Conservation (phyloP, 1,139 yeast genomes). For the Pichia sp. region DNA sequence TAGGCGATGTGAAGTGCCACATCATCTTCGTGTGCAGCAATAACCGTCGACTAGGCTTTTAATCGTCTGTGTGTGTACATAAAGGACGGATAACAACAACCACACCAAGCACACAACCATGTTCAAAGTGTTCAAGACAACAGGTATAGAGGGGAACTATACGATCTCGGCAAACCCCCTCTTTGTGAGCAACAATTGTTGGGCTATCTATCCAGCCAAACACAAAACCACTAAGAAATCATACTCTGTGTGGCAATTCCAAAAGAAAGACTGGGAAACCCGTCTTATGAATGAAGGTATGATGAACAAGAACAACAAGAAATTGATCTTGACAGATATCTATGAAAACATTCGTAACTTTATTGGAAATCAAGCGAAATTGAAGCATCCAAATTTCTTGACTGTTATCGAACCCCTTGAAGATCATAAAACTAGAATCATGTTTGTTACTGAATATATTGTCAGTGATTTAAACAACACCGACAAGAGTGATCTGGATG, state of each 20-base stretch:
- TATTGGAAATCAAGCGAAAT: constrained; percentile 68
- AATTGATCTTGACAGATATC: constrained; percentile 30
- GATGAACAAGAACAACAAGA: constrained; percentile 35
- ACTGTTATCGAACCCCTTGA: constrained; percentile 86
- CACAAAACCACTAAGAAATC: constrained; percentile 53
- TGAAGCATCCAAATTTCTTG: constrained; percentile 85
- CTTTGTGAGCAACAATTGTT: constrained; percentile 69
- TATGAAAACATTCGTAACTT: constrained; percentile 47
- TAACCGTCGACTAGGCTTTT: too few relatives aligned
- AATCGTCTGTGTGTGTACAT: too few relatives aligned
- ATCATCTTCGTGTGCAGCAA: too few relatives aligned
- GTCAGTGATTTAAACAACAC: constrained; percentile 55
- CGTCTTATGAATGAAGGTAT: constrained; percentile 53
- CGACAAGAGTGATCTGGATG: constrained; percentile 48
- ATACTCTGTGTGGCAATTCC: constrained; percentile 86
- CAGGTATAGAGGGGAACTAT: constrained; percentile 75
- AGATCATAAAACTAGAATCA: constrained; percentile 72
- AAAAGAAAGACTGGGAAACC: constrained; percentile 72
- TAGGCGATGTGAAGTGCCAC: too few relatives aligned
- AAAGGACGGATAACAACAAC: too few relatives aligned
- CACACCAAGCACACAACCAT: constrained; percentile 15
- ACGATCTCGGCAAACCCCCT: constrained; percentile 72
- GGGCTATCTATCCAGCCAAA: constrained; percentile 86
- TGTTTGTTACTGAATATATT: constrained; percentile 85
- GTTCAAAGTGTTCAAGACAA: constrained; percentile 35